Conservation (phyloP, 768 basidiomycete genomes). For the Obba rivulosa region DNA sequence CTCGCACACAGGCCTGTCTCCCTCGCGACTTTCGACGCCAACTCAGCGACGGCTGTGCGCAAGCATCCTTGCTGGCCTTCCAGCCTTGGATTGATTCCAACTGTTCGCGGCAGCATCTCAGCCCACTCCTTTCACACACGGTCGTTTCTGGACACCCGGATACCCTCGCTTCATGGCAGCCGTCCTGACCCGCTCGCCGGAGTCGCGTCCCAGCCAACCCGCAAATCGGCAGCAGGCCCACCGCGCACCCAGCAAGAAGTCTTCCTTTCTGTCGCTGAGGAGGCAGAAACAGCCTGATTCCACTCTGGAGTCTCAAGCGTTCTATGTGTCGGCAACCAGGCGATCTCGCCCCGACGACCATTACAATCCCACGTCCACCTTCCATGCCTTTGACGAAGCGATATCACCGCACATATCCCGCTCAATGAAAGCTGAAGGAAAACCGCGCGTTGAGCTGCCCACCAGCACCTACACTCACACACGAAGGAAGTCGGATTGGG, state of each 20-base stretch:
- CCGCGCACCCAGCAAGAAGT: conserved; percentile 46
- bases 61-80: conserved; percentile 2
- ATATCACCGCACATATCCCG: conserved; percentile 14
- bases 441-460: background rate
- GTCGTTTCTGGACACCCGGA: conserved; percentile 10
- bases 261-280: conserved; percentile 49
- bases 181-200: conserved; percentile 12
- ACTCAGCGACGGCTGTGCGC: conserved; percentile 16
- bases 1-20: too few species aligned
- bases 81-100: background rate
- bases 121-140: conserved; percentile 17
- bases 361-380: conserved; percentile 15
- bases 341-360: conserved; percentile 11
- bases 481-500: conserved; percentile 2
- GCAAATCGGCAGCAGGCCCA: conserved; percentile 15
- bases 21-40: conserved; percentile 6
- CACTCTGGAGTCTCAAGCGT: conserved; percentile 5
- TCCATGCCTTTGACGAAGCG: conserved; percentile 15
- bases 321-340: background rate
- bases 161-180: conserved; percentile 14
- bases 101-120: conserved; percentile 4
- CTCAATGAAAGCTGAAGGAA: background rate
- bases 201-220: background rate
- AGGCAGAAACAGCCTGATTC: conserved; percentile 17
- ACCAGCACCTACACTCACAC: conserved; percentile 1